These are phyloP conservation scores for Starmerella vitae DNA, from an alignment of 805 yeast species.

Conservation along the genomic window DNA sequence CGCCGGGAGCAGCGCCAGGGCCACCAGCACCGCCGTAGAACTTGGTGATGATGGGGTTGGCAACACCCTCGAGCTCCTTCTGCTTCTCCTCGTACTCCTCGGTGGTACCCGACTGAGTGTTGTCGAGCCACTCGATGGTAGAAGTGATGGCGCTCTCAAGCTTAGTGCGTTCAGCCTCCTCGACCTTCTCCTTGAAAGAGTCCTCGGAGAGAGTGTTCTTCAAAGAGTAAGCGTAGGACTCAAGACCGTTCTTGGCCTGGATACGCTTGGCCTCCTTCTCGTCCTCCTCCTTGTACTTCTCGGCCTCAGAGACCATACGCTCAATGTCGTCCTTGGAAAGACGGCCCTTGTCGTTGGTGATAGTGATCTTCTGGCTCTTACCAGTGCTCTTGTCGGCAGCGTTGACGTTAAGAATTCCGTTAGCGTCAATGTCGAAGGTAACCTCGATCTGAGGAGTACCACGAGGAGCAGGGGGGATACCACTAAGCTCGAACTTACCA, in stretches of 20 bases:
- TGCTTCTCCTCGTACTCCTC: slow-evolving; percentile 88
- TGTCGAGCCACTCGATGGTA: slow-evolving; percentile 62
- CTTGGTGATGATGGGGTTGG: slow-evolving; percentile 94
- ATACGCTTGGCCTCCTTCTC: slow-evolving; percentile 89
- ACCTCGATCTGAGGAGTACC: slow-evolving; percentile 98
- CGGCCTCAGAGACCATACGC: slow-evolving; percentile 96
- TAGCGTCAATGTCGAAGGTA: slow-evolving; percentile 92
- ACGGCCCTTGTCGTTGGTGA: slow-evolving; percentile 98
- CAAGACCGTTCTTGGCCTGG: slow-evolving; percentile 87
- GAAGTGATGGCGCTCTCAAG: slow-evolving; percentile 24
- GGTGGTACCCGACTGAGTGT: slow-evolving; percentile 78
- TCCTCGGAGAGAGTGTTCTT: slow-evolving; percentile 70
- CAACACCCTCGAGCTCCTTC: slow-evolving; percentile 88
- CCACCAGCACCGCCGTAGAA: slow-evolving; percentile 80
- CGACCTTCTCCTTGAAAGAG: slow-evolving; percentile 56
- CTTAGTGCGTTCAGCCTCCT: slow-evolving; percentile 22
- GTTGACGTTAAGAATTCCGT: slow-evolving; percentile 91
- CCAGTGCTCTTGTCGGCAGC: slow-evolving; percentile 98
- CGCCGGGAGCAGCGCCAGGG: slow-evolving; percentile 60
- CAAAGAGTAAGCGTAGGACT: slow-evolving; percentile 87
- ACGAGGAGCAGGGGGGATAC: slow-evolving; percentile 98
- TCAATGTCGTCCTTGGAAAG: slow-evolving; percentile 94
- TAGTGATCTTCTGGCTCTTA: slow-evolving; percentile 91
- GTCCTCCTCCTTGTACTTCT: slow-evolving; percentile 92
- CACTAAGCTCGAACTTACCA: slow-evolving; percentile 92